A percentile compares a stretch with the other conserved stretches of the same genome.
These are phyloP conservation scores for Lepidium didymum DNA, from an alignment of 345 rosid species.

Conservation along the genomic window DNA sequence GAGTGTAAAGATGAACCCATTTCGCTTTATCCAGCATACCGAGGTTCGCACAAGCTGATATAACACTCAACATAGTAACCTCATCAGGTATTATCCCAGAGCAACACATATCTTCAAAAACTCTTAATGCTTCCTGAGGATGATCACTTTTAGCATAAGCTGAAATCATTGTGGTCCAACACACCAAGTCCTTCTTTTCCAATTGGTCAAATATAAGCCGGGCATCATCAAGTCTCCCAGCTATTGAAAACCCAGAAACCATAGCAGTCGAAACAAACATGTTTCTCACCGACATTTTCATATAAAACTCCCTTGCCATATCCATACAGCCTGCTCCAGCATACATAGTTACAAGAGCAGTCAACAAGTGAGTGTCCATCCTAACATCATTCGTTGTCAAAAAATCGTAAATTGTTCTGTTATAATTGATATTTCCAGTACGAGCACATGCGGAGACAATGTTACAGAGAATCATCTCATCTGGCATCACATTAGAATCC, in stretches of 20 bases:
- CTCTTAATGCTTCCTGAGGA: constrained; percentile 46
- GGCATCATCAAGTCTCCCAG: constrained; percentile 45
- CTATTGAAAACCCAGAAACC: constrained; percentile 46
- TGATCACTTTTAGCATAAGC: constrained; percentile 62
- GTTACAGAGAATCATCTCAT: constrained; percentile 47
- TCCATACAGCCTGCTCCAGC: constrained; percentile 44
- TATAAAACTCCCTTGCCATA: constrained; percentile 33
- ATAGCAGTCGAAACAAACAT: constrained; percentile 44
- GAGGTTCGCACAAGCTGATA: constrained; percentile 44
- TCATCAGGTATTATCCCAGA: constrained; percentile 40
- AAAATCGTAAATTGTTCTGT: constrained; percentile 40
- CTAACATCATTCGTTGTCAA: constrained; percentile 32
- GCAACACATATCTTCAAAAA: constrained; percentile 37
- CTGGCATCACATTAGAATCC: constrained; percentile 38
- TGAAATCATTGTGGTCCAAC: constrained; percentile 74
- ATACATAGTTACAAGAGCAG: constrained; percentile 44
- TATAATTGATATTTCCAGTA: constrained; percentile 35
- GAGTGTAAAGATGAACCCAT: constrained; percentile 38
- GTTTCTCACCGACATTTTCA: constrained; percentile 26
- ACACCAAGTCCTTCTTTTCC: constrained; percentile 44
- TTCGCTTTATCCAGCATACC: constrained; percentile 41
- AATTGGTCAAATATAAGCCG: constrained; percentile 41
- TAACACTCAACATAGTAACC: constrained; percentile 45
- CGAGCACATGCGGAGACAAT: constrained; percentile 47
- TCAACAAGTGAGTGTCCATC: constrained; percentile 38